These are phyloP conservation scores for Curvularia eragrostidis DNA, from an alignment of 2,329 filamentous ascomycete species.

Conservation along the genomic window DNA sequence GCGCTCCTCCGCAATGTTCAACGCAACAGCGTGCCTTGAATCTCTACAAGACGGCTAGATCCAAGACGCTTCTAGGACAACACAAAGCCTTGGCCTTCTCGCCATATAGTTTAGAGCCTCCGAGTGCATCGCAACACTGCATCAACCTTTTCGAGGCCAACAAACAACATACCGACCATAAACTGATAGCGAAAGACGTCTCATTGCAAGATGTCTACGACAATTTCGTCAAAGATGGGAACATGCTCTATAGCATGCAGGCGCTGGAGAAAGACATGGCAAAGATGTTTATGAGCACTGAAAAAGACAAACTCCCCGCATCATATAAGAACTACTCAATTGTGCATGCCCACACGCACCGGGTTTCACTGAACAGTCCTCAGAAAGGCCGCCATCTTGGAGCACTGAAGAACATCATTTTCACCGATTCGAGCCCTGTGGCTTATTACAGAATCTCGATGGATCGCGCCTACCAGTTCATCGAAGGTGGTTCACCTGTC, in stretches of 20 bases:
- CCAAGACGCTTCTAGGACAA: slow-evolving; percentile 32
- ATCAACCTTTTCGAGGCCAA: slow-evolving; percentile 25
- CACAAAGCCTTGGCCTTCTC: slow-evolving; percentile 36
- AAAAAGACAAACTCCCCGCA: slow-evolving; percentile 2
- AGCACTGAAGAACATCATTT: slow-evolving; percentile 27
- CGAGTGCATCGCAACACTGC: slow-evolving; percentile 20
- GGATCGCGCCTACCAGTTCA: slow-evolving; percentile 36
- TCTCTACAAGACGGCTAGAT: slow-evolving; percentile 38
- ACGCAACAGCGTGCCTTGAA: slow-evolving; percentile 31
- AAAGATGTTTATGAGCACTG: slow-evolving; percentile 4
- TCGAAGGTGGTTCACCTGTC: slow-evolving; percentile 29
- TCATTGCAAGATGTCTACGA: slow-evolving; percentile 30
- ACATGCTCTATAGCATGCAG: slow-evolving; percentile 26
- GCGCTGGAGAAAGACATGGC: slow-evolving; percentile 9
- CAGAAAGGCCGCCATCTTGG: slow-evolving; percentile 17
- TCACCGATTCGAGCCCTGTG: slow-evolving; percentile 23
- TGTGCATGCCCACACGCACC: slow-evolving; percentile 7
- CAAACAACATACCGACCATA: background rate
- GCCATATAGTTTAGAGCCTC: slow-evolving; percentile 17
- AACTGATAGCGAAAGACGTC: slow-evolving; percentile 20
- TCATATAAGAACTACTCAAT: slow-evolving; percentile 21
- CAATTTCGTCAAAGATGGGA: slow-evolving; percentile 28
- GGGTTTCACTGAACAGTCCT: background rate
- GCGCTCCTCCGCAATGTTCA: slow-evolving; percentile 24
- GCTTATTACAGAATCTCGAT: slow-evolving; percentile 18